Conservation (phyloP, 176 grass and related monocot genomes). For the Pontederia paniculata region DNA sequence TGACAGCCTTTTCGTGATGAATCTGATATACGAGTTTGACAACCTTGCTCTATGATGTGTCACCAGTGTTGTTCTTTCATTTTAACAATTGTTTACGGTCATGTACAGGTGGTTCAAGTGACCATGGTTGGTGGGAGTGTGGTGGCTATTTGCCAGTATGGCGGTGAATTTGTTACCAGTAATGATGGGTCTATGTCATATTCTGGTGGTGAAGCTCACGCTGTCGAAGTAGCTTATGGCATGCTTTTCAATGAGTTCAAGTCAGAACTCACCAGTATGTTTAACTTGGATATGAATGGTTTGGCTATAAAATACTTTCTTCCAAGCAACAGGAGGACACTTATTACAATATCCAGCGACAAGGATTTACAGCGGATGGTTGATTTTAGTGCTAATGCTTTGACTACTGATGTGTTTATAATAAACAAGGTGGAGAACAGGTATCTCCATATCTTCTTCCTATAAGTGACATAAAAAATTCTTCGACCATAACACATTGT, state of each 20-base stretch:
- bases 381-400: conserved; percentile 64
- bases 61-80: not conserved
- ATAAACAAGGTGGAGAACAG: conserved; percentile 76
- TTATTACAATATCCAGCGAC: conserved; percentile 84
- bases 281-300: conserved; percentile 53
- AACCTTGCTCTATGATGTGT: no score
- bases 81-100: not conserved
- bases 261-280: conserved; percentile 68
- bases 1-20: no score
- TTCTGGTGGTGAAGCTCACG: conserved; percentile 87
- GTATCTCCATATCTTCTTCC: conserved; percentile 19
- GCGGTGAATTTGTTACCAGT: conserved; percentile 71
- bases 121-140: conserved; percentile 19
- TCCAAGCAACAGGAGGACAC: conserved; percentile 66
- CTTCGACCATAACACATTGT: no score
- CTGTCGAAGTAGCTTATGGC: conserved; percentile 53
- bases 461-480: not conserved
- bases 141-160: conserved; percentile 83
- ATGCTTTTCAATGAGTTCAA: conserved; percentile 62
- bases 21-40: no score
- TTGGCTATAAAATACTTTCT: conserved; percentile 91
- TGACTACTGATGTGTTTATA: conserved; percentile 68
- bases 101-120: not conserved
- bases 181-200: conserved; percentile 62
- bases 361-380: conserved; percentile 92